Base-by-base conservation (phyloP, 371 early-diverging fungal genomes). In the Vavraia culicis region DNA sequence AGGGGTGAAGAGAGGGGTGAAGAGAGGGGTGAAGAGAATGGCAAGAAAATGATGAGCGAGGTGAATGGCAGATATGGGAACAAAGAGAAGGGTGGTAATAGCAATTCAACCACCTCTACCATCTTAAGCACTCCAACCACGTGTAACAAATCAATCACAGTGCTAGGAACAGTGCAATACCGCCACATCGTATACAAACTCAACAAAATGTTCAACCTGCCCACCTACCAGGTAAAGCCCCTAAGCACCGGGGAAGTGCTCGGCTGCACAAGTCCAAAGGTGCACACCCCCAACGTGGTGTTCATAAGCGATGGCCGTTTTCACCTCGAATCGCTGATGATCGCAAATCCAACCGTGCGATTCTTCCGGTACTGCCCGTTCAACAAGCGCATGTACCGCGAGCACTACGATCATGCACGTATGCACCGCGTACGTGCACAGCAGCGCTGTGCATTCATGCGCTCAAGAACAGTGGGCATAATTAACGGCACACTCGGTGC, bases 291-390 rank as follows among this genome's bases (percentile, higher is more conserved):
- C 3, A 40, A 21, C 4, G 46, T 58, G 18, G 34, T 66, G 13
- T 67, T 60, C 52, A 71, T 98, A 44, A 91, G 90, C 33, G 98
- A 98, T 62, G 98, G 98, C 5, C 75, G 95, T 33, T 98, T 98
- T 66, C 98, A 98, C 73, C 73, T 98, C 27, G 98, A 98, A 63
- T 81, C 89, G 20, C 85, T 89, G 56, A 90, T 98, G 90, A 93
- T 98, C 41, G 79, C 83, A 41, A 98, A 98, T 66, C 93, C 94
- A 5, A 62, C 68, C 0, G 63, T 85, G 36, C 77, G 78, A 18
- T 88, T 86, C 14, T 94, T 79, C 69, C 79, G 83, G 64, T 96
- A 98, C 69, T 91, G 94, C 62, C 98, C 98, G 1, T 93, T 89
- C 57, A 73, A 75, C 27, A 83, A 84, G 56, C 77, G 74, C 52